Evolutionary conservation across 2,329 filamentous ascomycete species (phyloP).

Genomic region (Tolypocladium inflatum): DNA sequence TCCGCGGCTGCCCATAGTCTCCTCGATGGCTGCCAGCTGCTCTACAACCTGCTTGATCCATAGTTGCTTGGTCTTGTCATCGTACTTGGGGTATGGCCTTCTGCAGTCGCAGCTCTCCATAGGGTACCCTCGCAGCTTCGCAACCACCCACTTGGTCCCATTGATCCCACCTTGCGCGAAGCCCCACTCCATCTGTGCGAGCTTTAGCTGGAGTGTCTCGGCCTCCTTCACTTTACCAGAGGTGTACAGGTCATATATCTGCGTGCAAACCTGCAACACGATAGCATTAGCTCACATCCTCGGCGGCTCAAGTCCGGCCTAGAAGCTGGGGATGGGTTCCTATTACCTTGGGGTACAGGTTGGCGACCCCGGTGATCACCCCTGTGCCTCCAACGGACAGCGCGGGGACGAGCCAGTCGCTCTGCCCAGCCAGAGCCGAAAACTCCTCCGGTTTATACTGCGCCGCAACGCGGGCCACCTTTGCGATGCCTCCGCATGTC

Average conservation of each 20-base stretch:
- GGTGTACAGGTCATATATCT: conserved; percentile 37
- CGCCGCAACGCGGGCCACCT: conserved; percentile 51
- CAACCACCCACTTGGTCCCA: conserved; percentile 51
- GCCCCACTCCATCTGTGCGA: conserved; percentile 44
- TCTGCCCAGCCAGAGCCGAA: conserved; percentile 62
- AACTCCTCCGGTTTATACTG: conserved; percentile 46
- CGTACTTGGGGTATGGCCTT: conserved; percentile 41
- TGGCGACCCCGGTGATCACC: conserved; percentile 53
- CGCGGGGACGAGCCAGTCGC: conserved; percentile 58
- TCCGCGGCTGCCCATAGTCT: too few species aligned
- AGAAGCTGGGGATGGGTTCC: too few species aligned
- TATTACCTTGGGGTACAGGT: conserved; percentile 49
- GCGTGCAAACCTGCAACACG: conserved; percentile 23
- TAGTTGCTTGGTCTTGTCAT: conserved; percentile 17
- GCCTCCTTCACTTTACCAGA: conserved; percentile 38
- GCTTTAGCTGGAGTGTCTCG: conserved; percentile 36
- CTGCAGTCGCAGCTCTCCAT: conserved; percentile 40
- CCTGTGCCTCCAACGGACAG: conserved; percentile 49
- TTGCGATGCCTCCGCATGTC: conserved; percentile 66
- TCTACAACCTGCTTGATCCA: too few species aligned
- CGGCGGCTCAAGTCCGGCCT: too few species aligned
- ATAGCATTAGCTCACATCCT: too few species aligned
- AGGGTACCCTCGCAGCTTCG: conserved; percentile 42
- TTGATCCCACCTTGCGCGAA: conserved; percentile 51
- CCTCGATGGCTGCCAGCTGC: too few species aligned